phyloP scores from a whole-genome alignment of 345 rosid genomes.

The Gossypioides kirkii region DNA sequence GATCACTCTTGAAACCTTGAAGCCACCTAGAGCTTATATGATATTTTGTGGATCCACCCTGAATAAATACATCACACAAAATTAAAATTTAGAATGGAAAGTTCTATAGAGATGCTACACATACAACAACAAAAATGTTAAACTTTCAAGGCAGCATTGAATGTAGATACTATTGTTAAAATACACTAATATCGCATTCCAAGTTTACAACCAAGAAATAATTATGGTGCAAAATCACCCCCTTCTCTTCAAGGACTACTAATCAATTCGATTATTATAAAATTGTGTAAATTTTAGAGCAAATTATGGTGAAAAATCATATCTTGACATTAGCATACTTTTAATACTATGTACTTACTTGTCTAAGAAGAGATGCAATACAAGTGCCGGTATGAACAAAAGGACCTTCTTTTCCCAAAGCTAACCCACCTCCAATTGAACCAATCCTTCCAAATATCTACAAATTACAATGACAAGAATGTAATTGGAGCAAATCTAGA shows the following conservation, averaged over 20 bases:
- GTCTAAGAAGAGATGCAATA: constrained; percentile 95
- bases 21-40: constrained; percentile 88
- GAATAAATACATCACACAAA: constrained; percentile 22
- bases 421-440: constrained; percentile 97
- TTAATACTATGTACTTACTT: constrained; percentile 40
- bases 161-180: background rate
- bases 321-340: background rate
- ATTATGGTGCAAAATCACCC: background rate
- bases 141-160: background rate
- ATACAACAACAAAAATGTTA: background rate
- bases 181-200: background rate
- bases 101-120: constrained; percentile 4
- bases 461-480: constrained; percentile 15
- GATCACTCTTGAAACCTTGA: constrained; percentile 81
- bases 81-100: constrained; percentile 5
- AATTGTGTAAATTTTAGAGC: background rate
- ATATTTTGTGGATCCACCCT: constrained; percentile 79
- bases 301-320: background rate
- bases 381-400: constrained; percentile 96
- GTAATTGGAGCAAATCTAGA: background rate
- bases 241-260: background rate
- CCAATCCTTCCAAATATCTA: constrained; percentile 99
- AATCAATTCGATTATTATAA: background rate
- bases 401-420: constrained; percentile 96
- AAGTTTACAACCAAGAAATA: background rate